phyloP scores from a whole-genome alignment of 805 yeast genomes.

The Saturnispora sekii region DNA sequence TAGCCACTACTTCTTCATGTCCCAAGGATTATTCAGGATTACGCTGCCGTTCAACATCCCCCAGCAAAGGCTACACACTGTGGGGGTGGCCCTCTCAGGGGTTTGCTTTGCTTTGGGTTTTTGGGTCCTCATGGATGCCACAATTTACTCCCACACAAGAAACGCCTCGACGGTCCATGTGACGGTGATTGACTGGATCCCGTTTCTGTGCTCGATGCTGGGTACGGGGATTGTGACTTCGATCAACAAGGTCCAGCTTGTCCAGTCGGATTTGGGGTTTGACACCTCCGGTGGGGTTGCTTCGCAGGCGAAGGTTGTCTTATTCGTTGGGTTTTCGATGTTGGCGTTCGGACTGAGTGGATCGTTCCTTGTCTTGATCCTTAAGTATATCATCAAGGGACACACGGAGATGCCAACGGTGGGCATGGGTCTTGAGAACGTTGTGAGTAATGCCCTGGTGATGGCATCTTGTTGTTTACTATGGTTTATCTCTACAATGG shows the following conservation, averaged over 20 bases:
- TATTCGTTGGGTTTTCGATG: slow-evolving; percentile 86
- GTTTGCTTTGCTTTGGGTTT: slow-evolving; percentile 76
- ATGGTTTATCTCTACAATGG: slow-evolving; percentile 93
- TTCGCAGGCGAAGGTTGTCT: slow-evolving; percentile 88
- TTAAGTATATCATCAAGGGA: slow-evolving; percentile 74
- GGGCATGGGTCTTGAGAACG: slow-evolving; percentile 90
- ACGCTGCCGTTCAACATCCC: slow-evolving; percentile 60
- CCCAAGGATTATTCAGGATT: slow-evolving; percentile 54
- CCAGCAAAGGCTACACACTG: slow-evolving; percentile 48
- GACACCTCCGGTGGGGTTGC: slow-evolving; percentile 38
- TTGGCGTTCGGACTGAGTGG: slow-evolving; percentile 94
- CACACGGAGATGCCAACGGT: slow-evolving; percentile 73
- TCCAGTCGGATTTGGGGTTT: slow-evolving; percentile 20
- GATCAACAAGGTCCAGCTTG: slow-evolving; percentile 51
- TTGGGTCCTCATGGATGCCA: slow-evolving; percentile 85
- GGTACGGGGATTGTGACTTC: slow-evolving; percentile 82
- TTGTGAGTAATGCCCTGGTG: slow-evolving; percentile 64
- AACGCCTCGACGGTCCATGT: slow-evolving; percentile 85
- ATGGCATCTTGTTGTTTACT: slow-evolving; percentile 82
- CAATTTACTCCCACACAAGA: slow-evolving; percentile 71
- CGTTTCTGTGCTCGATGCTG: slow-evolving; percentile 74
- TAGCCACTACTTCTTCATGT: slow-evolving; percentile 10
- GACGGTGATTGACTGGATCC: slow-evolving; percentile 92
- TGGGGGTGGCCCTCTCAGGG: slow-evolving; percentile 73
- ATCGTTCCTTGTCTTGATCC: slow-evolving; percentile 74